Conservation (phyloP, 495 filamentous ascomycete genomes). For the Penicillium waksmanii region DNA sequence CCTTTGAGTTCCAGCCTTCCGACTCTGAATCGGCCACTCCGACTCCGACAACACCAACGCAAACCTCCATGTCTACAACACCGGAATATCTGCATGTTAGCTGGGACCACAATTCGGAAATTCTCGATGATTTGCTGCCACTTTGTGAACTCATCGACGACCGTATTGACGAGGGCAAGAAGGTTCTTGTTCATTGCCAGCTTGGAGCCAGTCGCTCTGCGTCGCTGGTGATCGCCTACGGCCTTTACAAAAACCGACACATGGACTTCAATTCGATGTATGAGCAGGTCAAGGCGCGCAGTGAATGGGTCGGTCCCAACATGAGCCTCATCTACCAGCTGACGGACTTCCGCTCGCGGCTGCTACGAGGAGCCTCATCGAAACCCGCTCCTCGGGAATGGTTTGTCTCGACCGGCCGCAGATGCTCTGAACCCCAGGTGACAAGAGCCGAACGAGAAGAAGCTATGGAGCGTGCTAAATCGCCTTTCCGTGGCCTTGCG, state of each 20-base stretch:
- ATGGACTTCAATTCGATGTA: slow-evolving; percentile 93
- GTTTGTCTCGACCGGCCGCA: slow-evolving; percentile 34
- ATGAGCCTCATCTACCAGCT: slow-evolving; percentile 98
- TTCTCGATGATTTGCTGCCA: slow-evolving; percentile 78
- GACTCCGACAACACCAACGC: slow-evolving; percentile 57
- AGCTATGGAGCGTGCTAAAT: slow-evolving; percentile 20
- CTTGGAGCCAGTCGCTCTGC: slow-evolving; percentile 95
- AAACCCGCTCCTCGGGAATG: slow-evolving; percentile 40
- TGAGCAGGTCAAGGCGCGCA: slow-evolving; percentile 83
- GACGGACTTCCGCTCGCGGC: slow-evolving; percentile 72
- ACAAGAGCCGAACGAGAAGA: slow-evolving; percentile 24
- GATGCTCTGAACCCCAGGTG: slow-evolving; percentile 42
- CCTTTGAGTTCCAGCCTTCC: slow-evolving; percentile 57
- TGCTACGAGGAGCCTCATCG: slow-evolving; percentile 50
- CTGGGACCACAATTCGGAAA: slow-evolving; percentile 98
- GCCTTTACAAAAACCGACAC: slow-evolving; percentile 85
- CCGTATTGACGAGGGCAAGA: slow-evolving; percentile 76
- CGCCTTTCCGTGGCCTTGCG: slow-evolving; percentile 27
- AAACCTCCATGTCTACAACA: slow-evolving; percentile 46
- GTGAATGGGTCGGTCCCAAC: slow-evolving; percentile 95
- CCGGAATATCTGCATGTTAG: slow-evolving; percentile 96
- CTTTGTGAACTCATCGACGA: slow-evolving; percentile 89
- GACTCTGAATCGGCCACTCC: slow-evolving; percentile 55
- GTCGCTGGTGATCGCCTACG: slow-evolving; percentile 96
- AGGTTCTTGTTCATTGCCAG: slow-evolving; percentile 91